Conservation (phyloP, 495 filamentous ascomycete genomes). For the Pyronema omphalodes region DNA sequence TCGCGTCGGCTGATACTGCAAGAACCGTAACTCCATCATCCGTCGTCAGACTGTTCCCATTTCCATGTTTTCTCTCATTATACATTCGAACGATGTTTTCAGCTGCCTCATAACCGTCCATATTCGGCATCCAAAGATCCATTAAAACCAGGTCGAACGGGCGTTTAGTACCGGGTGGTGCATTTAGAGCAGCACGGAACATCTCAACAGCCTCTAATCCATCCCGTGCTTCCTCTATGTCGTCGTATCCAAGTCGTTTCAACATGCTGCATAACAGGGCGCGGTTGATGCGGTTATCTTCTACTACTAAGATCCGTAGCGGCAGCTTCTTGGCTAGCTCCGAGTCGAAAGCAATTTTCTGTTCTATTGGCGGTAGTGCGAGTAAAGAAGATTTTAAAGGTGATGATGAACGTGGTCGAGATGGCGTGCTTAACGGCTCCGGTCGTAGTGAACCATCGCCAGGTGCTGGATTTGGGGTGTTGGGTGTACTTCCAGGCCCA, state of each 20-base stretch:
- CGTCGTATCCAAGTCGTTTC: constrained; percentile 46
- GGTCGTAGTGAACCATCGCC: not conserved
- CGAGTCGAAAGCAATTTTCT: constrained; percentile 7
- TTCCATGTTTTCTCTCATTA: constrained; percentile 17
- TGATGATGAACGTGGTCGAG: constrained; percentile 4
- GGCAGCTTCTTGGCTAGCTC: constrained; percentile 13
- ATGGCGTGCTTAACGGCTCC: not conserved
- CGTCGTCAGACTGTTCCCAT: not conserved
- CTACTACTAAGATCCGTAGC: constrained; percentile 54
- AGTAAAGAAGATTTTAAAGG: not conserved
- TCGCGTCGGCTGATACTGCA: constrained; percentile 64
- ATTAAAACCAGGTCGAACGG: constrained; percentile 53
- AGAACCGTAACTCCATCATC: constrained; percentile 32
- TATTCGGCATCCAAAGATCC: constrained; percentile 76
- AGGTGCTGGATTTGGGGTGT: constrained; percentile 23
- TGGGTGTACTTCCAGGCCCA: constrained; percentile 24
- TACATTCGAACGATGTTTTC: constrained; percentile 42
- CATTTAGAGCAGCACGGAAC: constrained; percentile 31
- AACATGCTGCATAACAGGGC: constrained; percentile 53
- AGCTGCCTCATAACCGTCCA: constrained; percentile 67
- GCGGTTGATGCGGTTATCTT: constrained; percentile 71
- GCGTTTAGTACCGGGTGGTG: constrained; percentile 12
- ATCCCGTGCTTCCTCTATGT: constrained; percentile 51
- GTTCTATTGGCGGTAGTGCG: not conserved
- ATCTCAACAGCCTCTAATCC: constrained; percentile 53